Base-by-base conservation (phyloP, 2,329 filamentous ascomycete species). In the Ambrosiella cleistominuta region DNA sequence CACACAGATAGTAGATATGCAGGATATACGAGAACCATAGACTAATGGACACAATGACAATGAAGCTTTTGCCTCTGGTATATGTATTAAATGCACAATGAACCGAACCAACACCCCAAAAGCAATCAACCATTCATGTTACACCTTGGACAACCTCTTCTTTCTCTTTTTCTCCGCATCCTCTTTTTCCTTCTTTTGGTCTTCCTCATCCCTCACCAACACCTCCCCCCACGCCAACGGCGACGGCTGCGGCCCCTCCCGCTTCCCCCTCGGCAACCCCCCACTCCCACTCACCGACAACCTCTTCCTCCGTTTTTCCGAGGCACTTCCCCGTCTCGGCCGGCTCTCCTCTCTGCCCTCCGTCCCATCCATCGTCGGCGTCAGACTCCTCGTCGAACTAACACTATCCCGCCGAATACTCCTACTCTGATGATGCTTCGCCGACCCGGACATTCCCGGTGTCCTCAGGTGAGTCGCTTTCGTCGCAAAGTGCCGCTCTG, bases 391-490 rank as follows among this genome's bases (percentile, higher is more conserved):
- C 37, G 74, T 72, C 3, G 76, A 77, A 62, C 73, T 74, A 35
- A 70, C 72, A 55, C 78, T 81, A 54, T 72, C 70, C 42, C 79
- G 72, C 37, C 77, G 75, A 35, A 75, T 68, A 63, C 74, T 80
- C 63, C 71, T 72, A 63, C 75, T 79, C 56, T 78, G 71, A 19
- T 60, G 58, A 15, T 60, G 63, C 37, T n/a, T 40, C 17, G 39
- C 11, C 2, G 52, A 15, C 11, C 13, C 51, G 15, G 35, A 36
- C n/a, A 13, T 54, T 19, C 17, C 52, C 13, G 15, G 37, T 13
- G 12, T 12, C 15, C 42, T 40, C 19, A 9, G 37, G n/a, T 40
- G 52, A 19, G 52, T n/a, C 5, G 65, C 37, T 11, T 44, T 56
- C 3, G 57, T 56, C 37, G 58, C 54, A 40, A 62, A 59, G 44